phyloP scores from a whole-genome alignment of 345 rosid genomes.

The Ceriops decandra region DNA sequence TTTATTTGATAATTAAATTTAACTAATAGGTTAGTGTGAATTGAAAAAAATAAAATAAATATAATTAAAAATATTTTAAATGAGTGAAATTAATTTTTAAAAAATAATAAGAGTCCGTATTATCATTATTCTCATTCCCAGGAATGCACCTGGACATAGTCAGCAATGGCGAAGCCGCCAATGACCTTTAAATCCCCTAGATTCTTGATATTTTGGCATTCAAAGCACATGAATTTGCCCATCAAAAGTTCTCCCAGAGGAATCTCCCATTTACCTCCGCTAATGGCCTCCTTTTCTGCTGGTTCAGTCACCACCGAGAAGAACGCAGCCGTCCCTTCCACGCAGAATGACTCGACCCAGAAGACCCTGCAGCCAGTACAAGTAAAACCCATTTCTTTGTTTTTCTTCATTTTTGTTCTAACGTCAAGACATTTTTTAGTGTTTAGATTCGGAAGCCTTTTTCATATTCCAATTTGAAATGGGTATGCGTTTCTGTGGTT shows the following conservation, averaged over 20 bases:
- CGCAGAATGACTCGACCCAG: constrained; percentile 25
- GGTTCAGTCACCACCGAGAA: constrained; percentile 16
- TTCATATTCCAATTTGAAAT: too few relatives aligned
- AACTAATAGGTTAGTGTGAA: too few relatives aligned
- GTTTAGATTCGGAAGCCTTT: too few relatives aligned
- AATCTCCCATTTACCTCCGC: constrained; percentile 9
- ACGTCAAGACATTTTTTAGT: neutral
- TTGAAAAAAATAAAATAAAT: too few relatives aligned
- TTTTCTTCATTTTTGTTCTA: neutral
- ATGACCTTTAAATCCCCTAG: constrained; percentile 19
- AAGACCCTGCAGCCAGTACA: constrained; percentile 30
- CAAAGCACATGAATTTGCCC: constrained; percentile 4
- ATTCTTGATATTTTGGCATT: neutral
- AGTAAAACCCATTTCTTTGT: constrained; percentile 20
- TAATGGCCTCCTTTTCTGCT: constrained; percentile 37
- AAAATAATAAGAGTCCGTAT: too few relatives aligned
- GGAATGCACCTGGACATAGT: constrained; percentile 41
- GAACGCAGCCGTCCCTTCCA: constrained; percentile 17
- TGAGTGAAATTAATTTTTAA: too few relatives aligned
- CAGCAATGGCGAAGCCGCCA: constrained; percentile 28
- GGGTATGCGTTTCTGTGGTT: too few relatives aligned
- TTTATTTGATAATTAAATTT: too few relatives aligned
- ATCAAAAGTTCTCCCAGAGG: neutral
- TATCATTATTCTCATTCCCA: neutral
- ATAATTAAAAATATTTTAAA: too few relatives aligned